Percentiles rank a stretch among this genome's conserved stretches.
These are phyloP conservation scores for Effrenium voratum DNA, from an alignment of 73 alveolate species.

Conservation along the genomic window DNA sequence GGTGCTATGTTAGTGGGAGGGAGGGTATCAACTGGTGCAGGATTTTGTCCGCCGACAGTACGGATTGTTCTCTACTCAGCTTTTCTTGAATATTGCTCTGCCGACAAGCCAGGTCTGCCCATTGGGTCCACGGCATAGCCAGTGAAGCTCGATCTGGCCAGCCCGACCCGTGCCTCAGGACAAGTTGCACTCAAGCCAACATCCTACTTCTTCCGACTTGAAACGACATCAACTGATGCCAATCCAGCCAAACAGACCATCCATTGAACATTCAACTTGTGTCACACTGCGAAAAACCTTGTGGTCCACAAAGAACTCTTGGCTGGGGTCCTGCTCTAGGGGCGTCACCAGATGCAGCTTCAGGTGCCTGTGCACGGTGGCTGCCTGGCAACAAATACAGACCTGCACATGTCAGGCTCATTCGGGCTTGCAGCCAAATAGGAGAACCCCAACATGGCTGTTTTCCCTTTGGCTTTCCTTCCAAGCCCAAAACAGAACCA, in stretches of 20 bases:
- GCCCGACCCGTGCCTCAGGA: neutral
- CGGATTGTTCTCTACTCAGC: neutral
- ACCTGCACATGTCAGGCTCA: neutral
- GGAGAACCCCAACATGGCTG: neutral
- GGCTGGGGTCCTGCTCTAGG: neutral
- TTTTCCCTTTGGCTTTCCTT: neutral
- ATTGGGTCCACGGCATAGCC: constrained; percentile 20
- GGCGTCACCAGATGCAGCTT: neutral
- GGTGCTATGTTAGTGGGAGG: neutral
- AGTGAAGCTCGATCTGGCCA: neutral
- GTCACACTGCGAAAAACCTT: neutral
- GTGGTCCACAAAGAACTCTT: neutral
- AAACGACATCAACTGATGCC: neutral
- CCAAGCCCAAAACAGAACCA: constrained; percentile 8
- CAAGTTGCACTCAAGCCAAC: neutral
- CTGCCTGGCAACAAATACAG: neutral
- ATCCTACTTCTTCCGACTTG: neutral
- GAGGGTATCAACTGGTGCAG: neutral
- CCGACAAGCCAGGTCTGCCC: neutral
- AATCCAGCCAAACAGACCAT: neutral
- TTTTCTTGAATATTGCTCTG: neutral
- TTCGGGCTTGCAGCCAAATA: neutral
- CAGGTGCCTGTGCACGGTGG: constrained; percentile 11
- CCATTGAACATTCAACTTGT: neutral
- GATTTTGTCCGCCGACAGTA: neutral